phyloP scores from a whole-genome alignment of 257 asterid genomes.

The Linderniella brevidens region DNA sequence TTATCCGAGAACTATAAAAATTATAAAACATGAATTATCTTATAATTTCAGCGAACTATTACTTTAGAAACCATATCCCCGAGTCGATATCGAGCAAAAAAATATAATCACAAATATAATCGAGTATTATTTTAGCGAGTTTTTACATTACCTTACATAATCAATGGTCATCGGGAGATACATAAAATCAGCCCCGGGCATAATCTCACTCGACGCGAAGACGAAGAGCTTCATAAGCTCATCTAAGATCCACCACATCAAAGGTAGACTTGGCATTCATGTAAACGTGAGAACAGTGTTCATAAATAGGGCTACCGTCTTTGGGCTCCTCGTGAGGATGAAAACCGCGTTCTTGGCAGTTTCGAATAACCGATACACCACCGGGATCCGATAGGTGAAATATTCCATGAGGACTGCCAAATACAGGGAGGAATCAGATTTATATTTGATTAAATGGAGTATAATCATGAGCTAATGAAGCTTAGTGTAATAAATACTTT shows the following conservation, averaged over 20 bases:
- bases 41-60: too few relatives aligned
- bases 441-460: neutral
- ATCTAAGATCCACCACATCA: conserved; percentile 86
- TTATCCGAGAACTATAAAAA: too few relatives aligned
- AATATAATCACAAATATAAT: too few relatives aligned
- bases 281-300: conserved; percentile 83
- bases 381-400: conserved; percentile 91
- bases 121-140: too few relatives aligned
- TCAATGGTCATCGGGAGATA: too few relatives aligned
- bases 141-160: too few relatives aligned
- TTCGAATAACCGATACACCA: conserved; percentile 59
- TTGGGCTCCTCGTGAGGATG: conserved; percentile 94
- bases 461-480: neutral
- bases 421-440: neutral
- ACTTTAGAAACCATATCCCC: too few relatives aligned
- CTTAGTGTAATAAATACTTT: neutral
- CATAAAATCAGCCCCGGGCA: too few relatives aligned
- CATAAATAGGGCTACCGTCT: conserved; percentile 80
- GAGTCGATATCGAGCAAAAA: too few relatives aligned
- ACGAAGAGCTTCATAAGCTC: conserved; percentile 9
- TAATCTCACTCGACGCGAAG: too few relatives aligned
- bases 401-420: conserved; percentile 88
- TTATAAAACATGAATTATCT: too few relatives aligned
- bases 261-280: conserved; percentile 56
- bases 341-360: conserved; percentile 80